Percentiles rank a stretch among this genome's conserved stretches.
These are phyloP conservation scores for Trichoderma breve DNA, from an alignment of 2,329 filamentous ascomycete genomes.

Conservation along the genomic window DNA sequence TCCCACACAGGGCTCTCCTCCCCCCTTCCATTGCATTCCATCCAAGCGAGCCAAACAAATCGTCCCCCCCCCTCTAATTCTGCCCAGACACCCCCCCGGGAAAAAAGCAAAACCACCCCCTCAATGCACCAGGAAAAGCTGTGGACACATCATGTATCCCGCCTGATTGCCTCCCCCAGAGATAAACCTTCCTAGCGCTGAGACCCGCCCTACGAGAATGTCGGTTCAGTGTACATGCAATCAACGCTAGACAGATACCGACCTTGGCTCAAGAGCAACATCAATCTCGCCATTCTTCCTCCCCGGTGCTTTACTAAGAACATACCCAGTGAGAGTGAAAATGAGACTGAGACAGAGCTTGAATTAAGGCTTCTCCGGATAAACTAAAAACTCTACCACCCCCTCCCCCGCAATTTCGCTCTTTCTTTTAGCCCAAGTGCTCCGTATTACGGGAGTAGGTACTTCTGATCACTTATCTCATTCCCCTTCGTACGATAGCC, in stretches of 20 bases:
- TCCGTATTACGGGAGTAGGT: background rate
- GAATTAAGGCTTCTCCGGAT: slow-evolving; percentile 27
- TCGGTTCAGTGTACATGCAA: slow-evolving; percentile 2
- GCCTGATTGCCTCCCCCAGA: slow-evolving; percentile 6
- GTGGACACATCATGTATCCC: background rate
- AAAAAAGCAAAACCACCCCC: background rate
- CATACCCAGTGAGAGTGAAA: background rate
- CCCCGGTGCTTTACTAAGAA: background rate
- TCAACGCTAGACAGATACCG: background rate
- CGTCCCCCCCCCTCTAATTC: background rate
- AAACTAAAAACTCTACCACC: background rate
- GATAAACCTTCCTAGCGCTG: slow-evolving; percentile 17
- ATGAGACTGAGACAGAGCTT: slow-evolving; percentile 12
- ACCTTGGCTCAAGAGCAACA: background rate
- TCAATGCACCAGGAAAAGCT: background rate
- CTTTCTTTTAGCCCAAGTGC: background rate
- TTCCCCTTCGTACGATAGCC: slow-evolving; percentile 4
- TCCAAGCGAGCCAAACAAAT: slow-evolving; percentile 16
- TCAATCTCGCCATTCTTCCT: background rate
- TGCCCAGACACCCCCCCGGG: background rate
- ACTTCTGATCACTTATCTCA: background rate
- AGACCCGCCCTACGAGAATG: background rate
- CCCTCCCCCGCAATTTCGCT: background rate
- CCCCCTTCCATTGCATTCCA: slow-evolving; percentile 14
- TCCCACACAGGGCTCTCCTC: background rate